Conservation (phyloP, 2,329 filamentous ascomycete species). For the Triangularia setosa region DNA sequence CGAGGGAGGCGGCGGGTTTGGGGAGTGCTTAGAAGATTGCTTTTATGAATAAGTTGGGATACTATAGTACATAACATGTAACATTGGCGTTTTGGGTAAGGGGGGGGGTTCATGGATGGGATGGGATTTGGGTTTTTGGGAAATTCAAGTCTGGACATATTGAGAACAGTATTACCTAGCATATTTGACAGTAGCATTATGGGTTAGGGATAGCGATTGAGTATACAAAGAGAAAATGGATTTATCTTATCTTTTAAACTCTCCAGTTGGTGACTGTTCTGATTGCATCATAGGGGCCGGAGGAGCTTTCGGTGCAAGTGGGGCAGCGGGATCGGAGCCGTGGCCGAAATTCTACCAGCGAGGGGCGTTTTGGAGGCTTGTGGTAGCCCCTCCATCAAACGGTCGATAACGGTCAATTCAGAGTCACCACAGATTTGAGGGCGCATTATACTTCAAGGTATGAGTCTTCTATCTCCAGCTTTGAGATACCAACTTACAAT, state of each 20-base stretch:
- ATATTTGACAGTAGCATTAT: neutral
- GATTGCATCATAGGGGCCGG: constrained; percentile 14
- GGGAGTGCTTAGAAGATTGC: constrained; percentile 47
- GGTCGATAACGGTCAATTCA: neutral
- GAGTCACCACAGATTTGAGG: neutral
- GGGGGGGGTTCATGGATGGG: constrained; percentile 4
- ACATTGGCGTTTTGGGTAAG: constrained; percentile 7
- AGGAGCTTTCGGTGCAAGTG: constrained; percentile 7
- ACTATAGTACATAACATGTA: constrained; percentile 16
- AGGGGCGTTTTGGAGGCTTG: constrained; percentile 11
- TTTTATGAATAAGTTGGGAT: too few relatives aligned
- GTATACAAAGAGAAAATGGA: neutral
- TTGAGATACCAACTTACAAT: too few relatives aligned
- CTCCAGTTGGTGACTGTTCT: neutral
- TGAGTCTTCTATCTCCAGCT: neutral
- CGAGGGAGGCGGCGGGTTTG: constrained; percentile 42
- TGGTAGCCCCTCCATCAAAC: neutral
- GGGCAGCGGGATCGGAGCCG: constrained; percentile 17
- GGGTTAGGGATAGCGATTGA: neutral
- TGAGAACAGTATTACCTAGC: neutral
- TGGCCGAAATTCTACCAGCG: constrained; percentile 6
- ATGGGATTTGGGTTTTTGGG: neutral
- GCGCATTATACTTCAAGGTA: too few relatives aligned
- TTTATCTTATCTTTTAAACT: neutral
- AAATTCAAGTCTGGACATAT: neutral